Evolutionary conservation across 176 grass and related monocot genomes (phyloP).

Genomic region (Sorghum bicolor): DNA sequence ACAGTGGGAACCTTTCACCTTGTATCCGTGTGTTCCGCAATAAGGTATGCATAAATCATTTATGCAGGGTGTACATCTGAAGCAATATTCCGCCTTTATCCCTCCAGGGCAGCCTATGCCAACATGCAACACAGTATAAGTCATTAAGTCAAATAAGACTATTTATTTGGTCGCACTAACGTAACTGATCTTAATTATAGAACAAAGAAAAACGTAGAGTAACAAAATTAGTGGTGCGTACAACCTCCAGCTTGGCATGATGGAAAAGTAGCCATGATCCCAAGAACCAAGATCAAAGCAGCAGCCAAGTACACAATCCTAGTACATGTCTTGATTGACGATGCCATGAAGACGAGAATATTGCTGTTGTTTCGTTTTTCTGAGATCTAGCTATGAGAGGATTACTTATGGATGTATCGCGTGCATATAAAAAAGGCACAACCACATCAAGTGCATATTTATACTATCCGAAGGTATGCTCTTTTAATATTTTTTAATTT

Average conservation of each 20-base stretch:
- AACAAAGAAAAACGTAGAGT: neutral
- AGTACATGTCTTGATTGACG: neutral
- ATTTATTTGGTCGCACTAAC: neutral
- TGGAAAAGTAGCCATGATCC: neutral
- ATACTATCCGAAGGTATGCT: neutral
- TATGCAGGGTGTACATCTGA: no score
- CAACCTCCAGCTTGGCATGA: neutral
- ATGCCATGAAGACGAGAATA: neutral
- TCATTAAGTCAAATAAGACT: neutral
- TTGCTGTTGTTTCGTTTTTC: neutral
- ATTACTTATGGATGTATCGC: neutral
- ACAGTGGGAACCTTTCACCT: no score
- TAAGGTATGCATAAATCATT: no score
- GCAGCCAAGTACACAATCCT: neutral
- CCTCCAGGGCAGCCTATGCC: no score
- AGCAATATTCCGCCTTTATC: no score
- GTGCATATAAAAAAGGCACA: neutral
- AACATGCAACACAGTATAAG: no score
- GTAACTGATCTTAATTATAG: neutral
- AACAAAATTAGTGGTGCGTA: neutral
- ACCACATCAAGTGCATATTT: neutral
- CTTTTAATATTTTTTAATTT: no score
- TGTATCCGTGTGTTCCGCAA: no score
- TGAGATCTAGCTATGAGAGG: neutral
- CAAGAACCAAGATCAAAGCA: neutral